Percentiles rank a stretch among this genome's conserved stretches.
Evolutionary conservation across 179 eudicot species (phyloP).

Genomic region (Heliamphora pulchella): DNA sequence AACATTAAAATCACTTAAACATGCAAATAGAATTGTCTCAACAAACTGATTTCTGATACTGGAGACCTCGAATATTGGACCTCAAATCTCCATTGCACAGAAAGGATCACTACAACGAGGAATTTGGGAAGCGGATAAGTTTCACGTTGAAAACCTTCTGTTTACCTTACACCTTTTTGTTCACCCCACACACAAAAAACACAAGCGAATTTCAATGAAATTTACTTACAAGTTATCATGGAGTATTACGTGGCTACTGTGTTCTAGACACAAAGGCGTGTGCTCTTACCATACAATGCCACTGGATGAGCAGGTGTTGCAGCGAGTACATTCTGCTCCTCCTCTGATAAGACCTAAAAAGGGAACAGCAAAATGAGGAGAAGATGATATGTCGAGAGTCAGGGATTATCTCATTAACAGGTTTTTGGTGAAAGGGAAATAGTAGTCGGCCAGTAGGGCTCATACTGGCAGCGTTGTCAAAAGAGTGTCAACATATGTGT

Average conservation of each 20-base stretch:
- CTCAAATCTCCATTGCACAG: not conserved
- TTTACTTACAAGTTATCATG: not conserved
- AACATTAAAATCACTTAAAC: not conserved
- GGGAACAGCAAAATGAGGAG: constrained; percentile 9
- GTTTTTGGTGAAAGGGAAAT: not conserved
- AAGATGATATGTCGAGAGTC: constrained; percentile 7
- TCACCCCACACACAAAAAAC: not conserved
- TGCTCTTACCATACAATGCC: constrained; percentile 63
- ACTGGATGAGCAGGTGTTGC: constrained; percentile 97
- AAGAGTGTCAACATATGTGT: constrained; percentile 52
- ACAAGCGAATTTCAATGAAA: not conserved
- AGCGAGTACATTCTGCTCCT: constrained; percentile 70
- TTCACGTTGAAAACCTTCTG: not conserved
- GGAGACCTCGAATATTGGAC: not conserved
- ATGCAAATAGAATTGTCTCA: not conserved
- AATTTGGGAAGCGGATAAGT: not conserved
- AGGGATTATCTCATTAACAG: not conserved
- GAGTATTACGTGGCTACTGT: not conserved
- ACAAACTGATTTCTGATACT: not conserved
- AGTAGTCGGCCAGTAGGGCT: constrained; percentile 11
- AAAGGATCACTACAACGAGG: not conserved
- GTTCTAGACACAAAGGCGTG: not conserved
- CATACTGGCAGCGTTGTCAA: constrained; percentile 76
- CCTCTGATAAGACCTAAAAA: constrained; percentile 69
- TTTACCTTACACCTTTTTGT: not conserved